Conservation (phyloP, 208 protist genomes). For the Trypanosoma scelopori region DNA sequence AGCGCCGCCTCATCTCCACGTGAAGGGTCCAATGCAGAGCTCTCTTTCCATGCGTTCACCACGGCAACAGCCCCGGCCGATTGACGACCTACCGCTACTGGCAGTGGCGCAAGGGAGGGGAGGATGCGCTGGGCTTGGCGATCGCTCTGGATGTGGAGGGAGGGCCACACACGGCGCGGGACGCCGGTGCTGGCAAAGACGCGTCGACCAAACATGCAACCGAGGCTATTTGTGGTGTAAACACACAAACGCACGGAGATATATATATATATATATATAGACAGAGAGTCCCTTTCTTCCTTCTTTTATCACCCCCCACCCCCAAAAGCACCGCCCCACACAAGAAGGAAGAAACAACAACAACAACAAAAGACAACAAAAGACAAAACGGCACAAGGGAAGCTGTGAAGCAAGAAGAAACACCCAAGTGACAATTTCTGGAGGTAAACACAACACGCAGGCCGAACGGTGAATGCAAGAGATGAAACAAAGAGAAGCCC, state of each 20-base stretch:
- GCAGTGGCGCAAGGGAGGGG: conserved; percentile 55
- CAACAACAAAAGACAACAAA: neutral
- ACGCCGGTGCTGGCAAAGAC: conserved; percentile 76
- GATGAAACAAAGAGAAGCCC: too few species aligned
- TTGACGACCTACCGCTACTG: conserved; percentile 19
- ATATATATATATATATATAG: too few species aligned
- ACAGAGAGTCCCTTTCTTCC: conserved; percentile 2
- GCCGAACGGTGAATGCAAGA: too few species aligned
- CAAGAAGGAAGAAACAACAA: neutral
- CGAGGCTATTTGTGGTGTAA: neutral
- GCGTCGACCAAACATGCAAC: conserved; percentile 78
- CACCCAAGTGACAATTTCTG: too few species aligned
- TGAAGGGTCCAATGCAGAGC: conserved; percentile 1
- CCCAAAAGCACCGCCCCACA: neutral
- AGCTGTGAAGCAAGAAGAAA: too few species aligned
- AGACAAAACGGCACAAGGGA: too few species aligned
- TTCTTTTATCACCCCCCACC: neutral
- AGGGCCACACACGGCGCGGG: conserved; percentile 65
- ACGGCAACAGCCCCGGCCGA: neutral
- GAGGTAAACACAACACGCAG: too few species aligned
- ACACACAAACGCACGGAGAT: too few species aligned
- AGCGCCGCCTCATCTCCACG: neutral
- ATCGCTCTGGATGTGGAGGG: conserved; percentile 65
- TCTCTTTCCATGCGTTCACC: conserved; percentile 4
- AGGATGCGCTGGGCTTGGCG: conserved; percentile 60